These are phyloP conservation scores for Elongisporangium anandrum DNA, from an alignment of 352 stramenopile species.

Conservation along the genomic window DNA sequence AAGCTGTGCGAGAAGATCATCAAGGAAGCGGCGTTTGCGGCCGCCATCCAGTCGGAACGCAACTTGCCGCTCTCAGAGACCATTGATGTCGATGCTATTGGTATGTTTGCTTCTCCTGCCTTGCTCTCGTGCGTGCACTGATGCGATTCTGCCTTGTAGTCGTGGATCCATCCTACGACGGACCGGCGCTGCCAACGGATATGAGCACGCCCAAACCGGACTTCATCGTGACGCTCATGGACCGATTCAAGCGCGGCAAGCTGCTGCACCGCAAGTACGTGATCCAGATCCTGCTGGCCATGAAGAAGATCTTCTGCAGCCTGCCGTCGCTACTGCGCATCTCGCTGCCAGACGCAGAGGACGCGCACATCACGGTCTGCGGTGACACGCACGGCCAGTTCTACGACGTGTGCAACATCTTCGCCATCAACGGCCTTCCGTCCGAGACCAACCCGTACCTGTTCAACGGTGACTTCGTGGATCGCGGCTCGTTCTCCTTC, in stretches of 20 bases:
- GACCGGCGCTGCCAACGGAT: constrained; percentile 62
- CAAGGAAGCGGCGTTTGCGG: constrained; percentile 94
- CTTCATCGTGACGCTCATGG: constrained; percentile 91
- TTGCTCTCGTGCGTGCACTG: constrained; percentile 1
- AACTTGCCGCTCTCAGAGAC: constrained; percentile 91
- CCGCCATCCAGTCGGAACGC: constrained; percentile 95
- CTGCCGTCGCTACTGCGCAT: constrained; percentile 91
- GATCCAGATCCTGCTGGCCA: constrained; percentile 92
- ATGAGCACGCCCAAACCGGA: constrained; percentile 54
- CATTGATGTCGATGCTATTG: constrained; percentile 85
- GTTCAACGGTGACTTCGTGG: constrained; percentile 99
- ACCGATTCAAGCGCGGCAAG: constrained; percentile 97
- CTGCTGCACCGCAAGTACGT: constrained; percentile 98
- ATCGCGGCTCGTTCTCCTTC: constrained; percentile 97
- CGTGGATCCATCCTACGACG: constrained; percentile 79
- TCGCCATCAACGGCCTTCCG: constrained; percentile 96
- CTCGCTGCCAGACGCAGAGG: constrained; percentile 35
- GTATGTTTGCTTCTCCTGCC: constrained; percentile 15
- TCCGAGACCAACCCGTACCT: constrained; percentile 96
- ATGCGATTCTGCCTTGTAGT: constrained; percentile 23
- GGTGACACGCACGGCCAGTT: constrained; percentile 99
- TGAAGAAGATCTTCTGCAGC: constrained; percentile 89
- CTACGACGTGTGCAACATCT: constrained; percentile 99
- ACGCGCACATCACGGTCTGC: constrained; percentile 93
- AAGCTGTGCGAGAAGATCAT: constrained; percentile 97